A percentile compares a stretch with the other conserved stretches of the same genome.
Evolutionary conservation across 2,329 filamentous ascomycete genomes (phyloP).

Genomic region (Nemania sp.): DNA sequence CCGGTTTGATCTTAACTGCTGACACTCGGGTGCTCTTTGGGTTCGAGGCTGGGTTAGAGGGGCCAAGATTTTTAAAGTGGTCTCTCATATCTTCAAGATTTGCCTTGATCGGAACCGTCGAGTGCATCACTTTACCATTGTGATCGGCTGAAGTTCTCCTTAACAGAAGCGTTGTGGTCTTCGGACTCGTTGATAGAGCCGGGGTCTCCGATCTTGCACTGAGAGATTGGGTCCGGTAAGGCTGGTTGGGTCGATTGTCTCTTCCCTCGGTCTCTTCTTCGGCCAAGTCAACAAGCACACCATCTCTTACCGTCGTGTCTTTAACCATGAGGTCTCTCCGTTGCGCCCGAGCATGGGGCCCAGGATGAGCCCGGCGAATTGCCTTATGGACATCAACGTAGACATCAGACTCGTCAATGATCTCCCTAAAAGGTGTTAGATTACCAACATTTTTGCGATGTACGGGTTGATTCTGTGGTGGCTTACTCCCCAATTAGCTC

Average conservation of each 20-base stretch:
- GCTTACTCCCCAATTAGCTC: constrained; percentile 94
- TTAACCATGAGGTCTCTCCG: constrained; percentile 43
- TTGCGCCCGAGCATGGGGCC: constrained; percentile 70
- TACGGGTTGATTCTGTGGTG: background rate
- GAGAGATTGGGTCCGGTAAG: constrained; percentile 42
- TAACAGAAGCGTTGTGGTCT: constrained; percentile 61
- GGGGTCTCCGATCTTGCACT: constrained; percentile 44
- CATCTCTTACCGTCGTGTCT: constrained; percentile 36
- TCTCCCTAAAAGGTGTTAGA: constrained; percentile 63
- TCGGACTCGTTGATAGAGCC: constrained; percentile 50
- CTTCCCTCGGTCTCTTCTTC: constrained; percentile 31
- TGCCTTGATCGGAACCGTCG: constrained; percentile 58
- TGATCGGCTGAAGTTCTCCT: constrained; percentile 58
- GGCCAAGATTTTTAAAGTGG: constrained; percentile 66
- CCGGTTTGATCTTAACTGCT: constrained; percentile 68
- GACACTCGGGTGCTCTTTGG: constrained; percentile 64
- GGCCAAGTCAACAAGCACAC: constrained; percentile 48
- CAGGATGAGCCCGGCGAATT: constrained; percentile 83
- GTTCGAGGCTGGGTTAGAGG: constrained; percentile 67
- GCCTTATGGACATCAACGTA: constrained; percentile 99
- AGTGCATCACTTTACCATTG: constrained; percentile 54
- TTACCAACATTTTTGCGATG: constrained; percentile 14
- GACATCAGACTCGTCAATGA: constrained; percentile 97
- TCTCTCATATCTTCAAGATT: constrained; percentile 65
- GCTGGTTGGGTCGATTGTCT: constrained; percentile 30